Base-by-base conservation (phyloP, 2,329 filamentous ascomycete species). In the Fusarium xylarioides region DNA sequence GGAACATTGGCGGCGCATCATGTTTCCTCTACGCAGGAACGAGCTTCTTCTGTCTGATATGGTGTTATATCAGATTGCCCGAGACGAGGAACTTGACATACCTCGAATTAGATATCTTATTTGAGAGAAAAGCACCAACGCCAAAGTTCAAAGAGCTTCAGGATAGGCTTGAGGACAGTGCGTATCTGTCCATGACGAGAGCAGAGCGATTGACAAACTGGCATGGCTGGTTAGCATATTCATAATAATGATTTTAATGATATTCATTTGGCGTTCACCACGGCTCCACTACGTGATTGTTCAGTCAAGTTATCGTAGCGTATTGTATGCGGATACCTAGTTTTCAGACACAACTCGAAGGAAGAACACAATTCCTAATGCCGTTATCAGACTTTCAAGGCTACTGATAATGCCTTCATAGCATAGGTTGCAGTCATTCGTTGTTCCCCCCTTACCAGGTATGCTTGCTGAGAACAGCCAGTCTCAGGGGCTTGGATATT, bases 101-200 rank as follows among this genome's bases (percentile, higher is more conserved):
- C 46, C 70, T 77, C 5, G 78, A 79, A 43, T 49, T 80, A 7
- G 77, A 79, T 56, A 74, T 80, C 21, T 63, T 80, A 4, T 80
- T 80, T 37, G 79, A 80, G 46, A 72, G 68, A 42, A 72, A 63
- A 32, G 72, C 79, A 15, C 69, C 76, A 11, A 79, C 78, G 1
- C 58, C 64, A 12, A 74, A 78, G 63, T 78, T 91, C 72, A 70
- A 66, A 14, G 61, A 73, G 38, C 64, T 77, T n/a, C 75, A 75
- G 57, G 73, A 73, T 54, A 70, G 73, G 32, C 66, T 77, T 10
- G 61, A 67, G 16, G 59, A 74, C 23, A 71, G 73, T 18, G 68
- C 75, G 5, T 77, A 77, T 57, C 43, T 74, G 30, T 71, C 73
- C 12, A 68, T 60, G 42, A 67, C 73, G 21, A 61, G 65, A 42